phyloP scores from a whole-genome alignment of 768 basidiomycete species.

The Galerina sulciceps region DNA sequence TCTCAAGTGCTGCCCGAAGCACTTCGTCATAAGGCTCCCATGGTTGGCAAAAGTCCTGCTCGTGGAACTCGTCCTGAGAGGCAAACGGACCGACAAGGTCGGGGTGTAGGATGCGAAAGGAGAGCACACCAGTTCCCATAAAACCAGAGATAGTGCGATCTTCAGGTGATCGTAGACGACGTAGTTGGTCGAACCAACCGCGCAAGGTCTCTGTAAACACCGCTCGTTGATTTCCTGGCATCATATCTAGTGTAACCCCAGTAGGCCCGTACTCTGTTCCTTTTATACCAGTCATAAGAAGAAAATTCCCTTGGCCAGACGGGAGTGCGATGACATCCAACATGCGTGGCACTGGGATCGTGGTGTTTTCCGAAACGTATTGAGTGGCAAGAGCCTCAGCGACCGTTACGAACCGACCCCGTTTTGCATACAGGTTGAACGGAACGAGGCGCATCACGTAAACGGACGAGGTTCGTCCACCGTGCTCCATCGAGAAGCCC shows the following conservation, averaged over 20 bases:
- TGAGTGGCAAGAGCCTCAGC: conserved; percentile 12
- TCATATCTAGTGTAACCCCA: neutral
- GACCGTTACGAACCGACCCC: neutral
- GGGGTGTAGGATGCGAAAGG: neutral
- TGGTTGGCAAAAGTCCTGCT: conserved; percentile 2
- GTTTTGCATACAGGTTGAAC: conserved; percentile 13
- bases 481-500: neutral
- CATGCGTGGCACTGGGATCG: conserved; percentile 13
- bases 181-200: conserved; percentile 9
- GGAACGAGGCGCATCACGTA: neutral
- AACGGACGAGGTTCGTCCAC: neutral
- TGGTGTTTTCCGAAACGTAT: conserved; percentile 12
- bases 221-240: neutral
- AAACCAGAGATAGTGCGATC: conserved; percentile 4
- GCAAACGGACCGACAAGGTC: conserved; percentile 1
- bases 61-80: conserved; percentile 10
- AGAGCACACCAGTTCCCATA: neutral
- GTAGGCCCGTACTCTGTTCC: conserved; percentile 1
- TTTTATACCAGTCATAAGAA: conserved; percentile 7
- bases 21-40: conserved; percentile 1
- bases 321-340: conserved; percentile 8
- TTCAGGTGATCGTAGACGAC: conserved; percentile 9
- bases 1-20: conserved; percentile 2
- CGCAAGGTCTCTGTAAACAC: conserved; percentile 6
- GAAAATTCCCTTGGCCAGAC: conserved; percentile 1